These are phyloP conservation scores for Colletotrichum musae DNA, from an alignment of 2,329 filamentous ascomycete genomes.

Conservation along the genomic window DNA sequence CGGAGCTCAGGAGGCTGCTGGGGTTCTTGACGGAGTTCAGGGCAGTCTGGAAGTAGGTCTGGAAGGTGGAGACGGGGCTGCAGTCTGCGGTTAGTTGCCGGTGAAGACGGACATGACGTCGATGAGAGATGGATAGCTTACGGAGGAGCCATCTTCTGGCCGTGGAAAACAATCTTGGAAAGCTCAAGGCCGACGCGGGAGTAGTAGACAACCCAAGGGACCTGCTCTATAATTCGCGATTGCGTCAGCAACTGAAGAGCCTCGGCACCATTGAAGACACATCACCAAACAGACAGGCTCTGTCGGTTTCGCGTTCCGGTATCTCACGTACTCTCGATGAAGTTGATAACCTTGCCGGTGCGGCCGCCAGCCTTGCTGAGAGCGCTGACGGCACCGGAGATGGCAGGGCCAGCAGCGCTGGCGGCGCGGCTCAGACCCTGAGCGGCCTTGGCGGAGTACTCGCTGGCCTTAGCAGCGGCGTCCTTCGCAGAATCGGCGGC, in stretches of 20 bases:
- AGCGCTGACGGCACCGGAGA: conserved; percentile 80
- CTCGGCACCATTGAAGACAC: not conserved
- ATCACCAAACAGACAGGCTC: not conserved
- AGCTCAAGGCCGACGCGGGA: conserved; percentile 90
- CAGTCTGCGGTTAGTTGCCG: conserved; percentile 5
- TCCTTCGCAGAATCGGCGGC: conserved; percentile 60
- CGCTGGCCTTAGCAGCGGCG: conserved; percentile 58
- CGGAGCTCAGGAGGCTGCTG: conserved; percentile 67
- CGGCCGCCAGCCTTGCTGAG: conserved; percentile 84
- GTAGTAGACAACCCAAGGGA: conserved; percentile 93
- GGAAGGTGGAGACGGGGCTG: conserved; percentile 86
- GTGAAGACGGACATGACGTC: conserved; percentile 26
- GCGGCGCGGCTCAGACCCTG: conserved; percentile 87
- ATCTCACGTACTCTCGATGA: conserved; percentile 83
- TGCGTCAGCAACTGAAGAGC: conserved; percentile 27
- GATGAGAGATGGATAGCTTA: conserved; percentile 67
- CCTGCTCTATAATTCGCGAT: conserved; percentile 73
- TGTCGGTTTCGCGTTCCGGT: not conserved
- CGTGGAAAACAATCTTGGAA: conserved; percentile 86
- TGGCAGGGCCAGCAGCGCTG: conserved; percentile 83
- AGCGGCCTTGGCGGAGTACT: conserved; percentile 76
- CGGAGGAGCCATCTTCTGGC: conserved; percentile 95
- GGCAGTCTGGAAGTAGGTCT: conserved; percentile 85
- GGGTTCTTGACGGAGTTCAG: conserved; percentile 81
- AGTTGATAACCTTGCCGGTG: conserved; percentile 82